Evolutionary conservation across 2,329 filamentous ascomycete genomes (phyloP), one percentile per base, ranked within the genome.

Genomic region (Alternaria atra): DNA sequence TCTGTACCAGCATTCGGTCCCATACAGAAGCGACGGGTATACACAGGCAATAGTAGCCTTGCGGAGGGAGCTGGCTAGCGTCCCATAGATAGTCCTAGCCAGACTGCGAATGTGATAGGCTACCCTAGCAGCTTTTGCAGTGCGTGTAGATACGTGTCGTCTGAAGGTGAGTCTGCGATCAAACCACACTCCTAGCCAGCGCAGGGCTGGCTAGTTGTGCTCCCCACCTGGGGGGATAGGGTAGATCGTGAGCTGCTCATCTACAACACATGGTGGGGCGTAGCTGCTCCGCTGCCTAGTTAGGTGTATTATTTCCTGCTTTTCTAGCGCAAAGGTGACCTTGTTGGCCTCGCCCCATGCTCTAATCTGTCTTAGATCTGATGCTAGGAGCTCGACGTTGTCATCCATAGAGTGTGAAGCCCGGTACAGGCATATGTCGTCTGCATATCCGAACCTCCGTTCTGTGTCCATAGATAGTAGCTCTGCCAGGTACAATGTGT

Each of bases 301-400:
- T 15, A 59, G 48, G 52, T 63, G 52, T 27, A 63, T 63, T 29
- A 58, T 58, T 40, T 63, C 60, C 44, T 44, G 47, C 48, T 63
- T 63, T 44, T 63, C 60, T 44, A 30, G 60, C 5, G 60, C 55
- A 47, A 63, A 63, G 40, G 47, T 43, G 27, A 63, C 55, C 47
- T 56, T 59, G 52, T 63, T 63, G 8, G 34, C 42, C 9, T 29
- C 55, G 3, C 46, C 55, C 60, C 43, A 63, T 17, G 40, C 32
- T 37, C 35, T 56, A 4, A 63, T 56, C 13, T 29, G 13, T 20
- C 37, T 52, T n/a, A 63, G 13, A 23, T 63, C 60, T 46, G 27
- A 27, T 51, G 39, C 54, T 27, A 62, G 51, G 6, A 55, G 42
- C 17, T 17, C 6, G 9, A 58, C 50, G 20, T 62, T 62, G 25